Conservation (phyloP, 139 green algal genomes). For the Coelastrella sp. region DNA sequence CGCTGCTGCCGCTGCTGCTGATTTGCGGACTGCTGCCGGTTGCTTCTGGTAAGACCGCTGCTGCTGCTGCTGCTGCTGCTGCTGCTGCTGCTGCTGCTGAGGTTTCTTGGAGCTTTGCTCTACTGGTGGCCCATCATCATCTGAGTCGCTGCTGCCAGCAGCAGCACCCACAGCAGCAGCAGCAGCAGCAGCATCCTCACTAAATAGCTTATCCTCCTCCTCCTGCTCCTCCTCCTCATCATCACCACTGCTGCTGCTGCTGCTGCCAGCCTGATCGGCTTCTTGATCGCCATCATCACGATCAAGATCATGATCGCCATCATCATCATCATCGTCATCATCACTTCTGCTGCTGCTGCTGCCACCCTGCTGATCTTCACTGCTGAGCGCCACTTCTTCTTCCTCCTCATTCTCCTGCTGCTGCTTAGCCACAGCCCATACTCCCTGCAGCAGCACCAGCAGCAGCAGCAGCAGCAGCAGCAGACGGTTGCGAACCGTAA, state of each 20-base stretch:
- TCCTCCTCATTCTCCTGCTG: constrained; percentile 26
- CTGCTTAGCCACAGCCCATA: not conserved
- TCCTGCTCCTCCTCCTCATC: not conserved
- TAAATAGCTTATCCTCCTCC: not conserved
- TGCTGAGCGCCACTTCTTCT: not conserved
- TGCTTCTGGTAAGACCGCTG: constrained; percentile 19
- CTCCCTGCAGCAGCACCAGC: constrained; percentile 2
- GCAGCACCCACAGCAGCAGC: constrained; percentile 1
- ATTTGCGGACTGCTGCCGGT: not conserved
- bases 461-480: not conserved
- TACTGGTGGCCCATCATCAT: constrained; percentile 20
- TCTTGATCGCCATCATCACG: not conserved
- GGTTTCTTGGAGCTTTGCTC: constrained; percentile 32
- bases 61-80: constrained; percentile 32
- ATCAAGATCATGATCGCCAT: no score
- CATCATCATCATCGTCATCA: not conserved
- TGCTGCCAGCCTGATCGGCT: not conserved
- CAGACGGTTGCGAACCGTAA: not conserved
- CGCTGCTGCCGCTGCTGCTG: constrained; percentile 12
- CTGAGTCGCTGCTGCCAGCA: constrained; percentile 1
- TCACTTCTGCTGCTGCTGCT: not conserved
- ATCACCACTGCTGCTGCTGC: not conserved
- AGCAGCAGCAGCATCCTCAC: not conserved
- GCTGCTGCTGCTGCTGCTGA: constrained; percentile 32
- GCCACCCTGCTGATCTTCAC: not conserved